Conservation (phyloP, 352 stramenopile genomes). For the Phytophthora fragariaefolia region DNA sequence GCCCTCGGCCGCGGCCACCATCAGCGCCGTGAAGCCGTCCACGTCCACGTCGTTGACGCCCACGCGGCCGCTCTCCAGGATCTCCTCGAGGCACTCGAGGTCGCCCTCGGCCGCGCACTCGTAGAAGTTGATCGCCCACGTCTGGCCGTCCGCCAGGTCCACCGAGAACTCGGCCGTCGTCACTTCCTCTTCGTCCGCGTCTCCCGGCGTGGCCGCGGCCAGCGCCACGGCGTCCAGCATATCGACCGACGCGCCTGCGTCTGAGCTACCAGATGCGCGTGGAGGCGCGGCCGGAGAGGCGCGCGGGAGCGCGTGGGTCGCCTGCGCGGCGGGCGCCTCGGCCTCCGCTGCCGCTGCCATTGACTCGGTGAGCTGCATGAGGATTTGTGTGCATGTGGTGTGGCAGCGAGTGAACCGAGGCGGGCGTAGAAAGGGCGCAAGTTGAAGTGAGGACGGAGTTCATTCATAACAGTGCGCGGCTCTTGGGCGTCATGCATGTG, state of each 20-base stretch:
- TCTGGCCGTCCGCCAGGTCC: slow-evolving; percentile 58
- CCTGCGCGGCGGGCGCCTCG: background rate
- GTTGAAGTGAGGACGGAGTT: background rate
- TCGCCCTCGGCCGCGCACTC: slow-evolving; percentile 77
- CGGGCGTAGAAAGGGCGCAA: background rate
- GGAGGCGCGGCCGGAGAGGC: slow-evolving; percentile 1
- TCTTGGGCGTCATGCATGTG: no score
- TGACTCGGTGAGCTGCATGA: slow-evolving; percentile 7
- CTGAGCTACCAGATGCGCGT: slow-evolving; percentile 4
- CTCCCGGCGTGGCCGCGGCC: slow-evolving; percentile 8
- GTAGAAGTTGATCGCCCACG: slow-evolving; percentile 76
- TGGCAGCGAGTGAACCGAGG: background rate
- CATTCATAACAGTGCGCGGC: no score
- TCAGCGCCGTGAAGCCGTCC: slow-evolving; percentile 85
- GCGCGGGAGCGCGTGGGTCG: background rate
- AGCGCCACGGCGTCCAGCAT: slow-evolving; percentile 4
- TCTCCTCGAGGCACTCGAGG: slow-evolving; percentile 60
- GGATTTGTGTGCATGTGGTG: slow-evolving; percentile 12
- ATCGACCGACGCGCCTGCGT: background rate
- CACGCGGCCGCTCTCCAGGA: slow-evolving; percentile 67
- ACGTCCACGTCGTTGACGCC: slow-evolving; percentile 78
- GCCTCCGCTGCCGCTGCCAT: slow-evolving; percentile 15
- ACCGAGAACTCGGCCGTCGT: slow-evolving; percentile 73
- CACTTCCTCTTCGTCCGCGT: slow-evolving; percentile 59
- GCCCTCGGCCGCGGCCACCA: slow-evolving; percentile 83